These are phyloP conservation scores for Chlorella variabilis DNA, from an alignment of 163 green algal genomes.

Conservation along the genomic window DNA sequence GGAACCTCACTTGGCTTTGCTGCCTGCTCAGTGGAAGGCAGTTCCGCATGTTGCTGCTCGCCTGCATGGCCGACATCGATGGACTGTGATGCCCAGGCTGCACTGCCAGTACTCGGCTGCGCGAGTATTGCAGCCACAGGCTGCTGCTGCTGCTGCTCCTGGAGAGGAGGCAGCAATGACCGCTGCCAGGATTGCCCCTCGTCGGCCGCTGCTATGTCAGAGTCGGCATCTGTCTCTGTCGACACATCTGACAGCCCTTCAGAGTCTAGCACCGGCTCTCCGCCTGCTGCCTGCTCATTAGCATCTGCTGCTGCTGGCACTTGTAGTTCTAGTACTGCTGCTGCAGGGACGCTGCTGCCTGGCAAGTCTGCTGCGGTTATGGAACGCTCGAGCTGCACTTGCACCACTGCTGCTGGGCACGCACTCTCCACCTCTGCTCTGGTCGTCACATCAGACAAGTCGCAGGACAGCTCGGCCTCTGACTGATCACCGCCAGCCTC, in stretches of 20 bases:
- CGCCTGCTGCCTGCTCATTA: neutral
- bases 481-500: too few species aligned
- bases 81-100: too few species aligned
- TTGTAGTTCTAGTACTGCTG: too few species aligned
- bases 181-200: neutral
- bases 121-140: neutral
- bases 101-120: too few species aligned
- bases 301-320: neutral
- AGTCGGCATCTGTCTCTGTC: conserved; percentile 16
- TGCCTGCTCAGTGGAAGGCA: neutral
- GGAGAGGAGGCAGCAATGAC: too few species aligned
- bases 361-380: too few species aligned
- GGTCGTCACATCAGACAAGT: too few species aligned
- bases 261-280: neutral
- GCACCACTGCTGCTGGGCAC: too few species aligned
- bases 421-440: too few species aligned
- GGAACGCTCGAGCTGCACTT: too few species aligned
- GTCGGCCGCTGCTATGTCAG: neutral
- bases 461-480: too few species aligned
- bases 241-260: conserved; percentile 23
- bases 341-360: too few species aligned
- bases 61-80: neutral
- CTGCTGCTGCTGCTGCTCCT: neutral
- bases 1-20: neutral
- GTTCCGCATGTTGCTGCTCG: neutral